Evolutionary conservation across 257 asterid genomes (phyloP), one percentile per base, ranked within the genome.

Genomic region (Rhazya stricta): DNA sequence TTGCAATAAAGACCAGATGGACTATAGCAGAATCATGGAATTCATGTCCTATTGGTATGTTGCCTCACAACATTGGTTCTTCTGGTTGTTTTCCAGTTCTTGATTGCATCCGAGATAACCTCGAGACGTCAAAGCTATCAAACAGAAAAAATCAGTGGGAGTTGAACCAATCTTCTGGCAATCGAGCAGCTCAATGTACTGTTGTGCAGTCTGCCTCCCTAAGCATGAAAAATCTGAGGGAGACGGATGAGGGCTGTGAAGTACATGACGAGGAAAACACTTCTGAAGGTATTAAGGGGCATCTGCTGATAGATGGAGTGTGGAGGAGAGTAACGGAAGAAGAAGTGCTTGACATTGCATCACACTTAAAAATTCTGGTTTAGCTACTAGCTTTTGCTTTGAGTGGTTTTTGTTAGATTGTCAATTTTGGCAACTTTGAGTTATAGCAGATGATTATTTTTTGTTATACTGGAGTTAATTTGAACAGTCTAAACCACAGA

Each of bases 1-100:
- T n/a, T 8, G 83, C 74, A 51, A 15, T 43, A 8, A 84, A 78
- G 50, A 81, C 84, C 67, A 81, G 74, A 84, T 89, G 97, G 94
- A 57, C 46, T 51, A 84, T 88, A 63, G 76, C 73, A 0, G 83
- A 90, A 78, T 80, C 89, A 34, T 91, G 97, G 97, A 91, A 74
- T 51, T 86, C 88, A 57, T 89, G 98, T 57, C 97, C 98, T 37
- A 85, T 90, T 29, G 98, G 98, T 54, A 85, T 86, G 97, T 74
- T 91, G 39, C 93, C 96, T n/a, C 84, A 83, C 56, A 37, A 80
- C 12, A 76, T 87, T 66, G 90, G 97, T 68, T 89, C 87, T 41
- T 86, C 93, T 0, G 96, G 97, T 7, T 80, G 75, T 39, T 81
- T 85, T 67, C 90, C 96, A 0, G 61, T 79, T 81, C 91, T 94